Evolutionary conservation across 768 basidiomycete genomes (phyloP).

Genomic region (Hysterangium stoloniferum): DNA sequence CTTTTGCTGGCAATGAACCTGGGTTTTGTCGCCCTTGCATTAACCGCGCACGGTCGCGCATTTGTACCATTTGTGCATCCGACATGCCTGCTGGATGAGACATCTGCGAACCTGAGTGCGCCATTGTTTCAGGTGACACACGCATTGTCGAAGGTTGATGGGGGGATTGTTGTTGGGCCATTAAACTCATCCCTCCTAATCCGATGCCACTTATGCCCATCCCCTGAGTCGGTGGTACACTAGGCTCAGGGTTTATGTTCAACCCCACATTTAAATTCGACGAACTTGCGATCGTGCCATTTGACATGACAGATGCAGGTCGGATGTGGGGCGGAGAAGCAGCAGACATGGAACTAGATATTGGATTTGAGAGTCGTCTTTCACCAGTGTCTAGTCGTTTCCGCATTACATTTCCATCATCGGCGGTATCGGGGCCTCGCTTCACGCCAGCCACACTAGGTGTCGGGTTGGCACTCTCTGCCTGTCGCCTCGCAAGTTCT

Average conservation of each 20-base stretch:
- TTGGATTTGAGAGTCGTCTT: conserved; percentile 33
- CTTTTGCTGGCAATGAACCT: not conserved
- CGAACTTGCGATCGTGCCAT: conserved; percentile 25
- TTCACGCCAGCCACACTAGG: conserved; percentile 37
- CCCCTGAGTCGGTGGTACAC: not conserved
- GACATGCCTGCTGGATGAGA: not conserved
- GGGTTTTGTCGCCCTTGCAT: conserved; percentile 24
- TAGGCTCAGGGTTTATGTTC: not conserved
- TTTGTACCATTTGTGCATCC: conserved; percentile 23
- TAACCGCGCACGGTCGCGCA: conserved; percentile 27
- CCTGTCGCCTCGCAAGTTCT: conserved; percentile 43
- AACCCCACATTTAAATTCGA: not conserved
- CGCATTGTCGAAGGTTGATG: conserved; percentile 3
- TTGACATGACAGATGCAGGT: conserved; percentile 27
- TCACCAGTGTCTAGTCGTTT: conserved; percentile 72
- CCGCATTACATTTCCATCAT: conserved; percentile 29
- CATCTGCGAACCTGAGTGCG: not conserved
- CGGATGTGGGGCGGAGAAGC: conserved; percentile 20
- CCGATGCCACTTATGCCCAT: not conserved
- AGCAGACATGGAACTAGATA: conserved; percentile 15
- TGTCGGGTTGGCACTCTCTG: conserved; percentile 17
- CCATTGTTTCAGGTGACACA: conserved; percentile 3
- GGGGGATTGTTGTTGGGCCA: not conserved
- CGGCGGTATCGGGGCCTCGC: conserved; percentile 47
- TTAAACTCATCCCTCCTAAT: not conserved